phyloP scores from a whole-genome alignment of 2,329 filamentous ascomycete genomes.

The Fusarium compactum region DNA sequence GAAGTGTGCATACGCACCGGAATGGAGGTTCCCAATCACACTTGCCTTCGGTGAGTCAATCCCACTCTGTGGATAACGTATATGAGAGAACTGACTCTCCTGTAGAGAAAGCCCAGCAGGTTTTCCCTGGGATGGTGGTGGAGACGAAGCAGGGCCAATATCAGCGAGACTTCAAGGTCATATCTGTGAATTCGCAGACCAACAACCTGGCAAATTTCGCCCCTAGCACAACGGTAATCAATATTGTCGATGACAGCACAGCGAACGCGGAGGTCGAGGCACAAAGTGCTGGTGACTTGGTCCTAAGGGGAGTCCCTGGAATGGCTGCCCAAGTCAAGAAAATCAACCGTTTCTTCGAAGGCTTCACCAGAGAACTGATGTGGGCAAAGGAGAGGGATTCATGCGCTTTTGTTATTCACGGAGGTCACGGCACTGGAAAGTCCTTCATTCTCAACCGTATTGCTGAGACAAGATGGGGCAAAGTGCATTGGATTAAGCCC shows the following conservation, averaged over 20 bases:
- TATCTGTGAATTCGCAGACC: slow-evolving; percentile 65
- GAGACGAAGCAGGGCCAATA: slow-evolving; percentile 62
- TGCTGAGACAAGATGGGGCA: slow-evolving; percentile 75
- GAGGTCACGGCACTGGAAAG: slow-evolving; percentile 88
- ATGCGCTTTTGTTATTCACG: slow-evolving; percentile 79
- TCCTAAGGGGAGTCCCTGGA: slow-evolving; percentile 73
- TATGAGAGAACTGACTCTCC: slow-evolving; percentile 3
- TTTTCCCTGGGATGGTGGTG: slow-evolving; percentile 78
- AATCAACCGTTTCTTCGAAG: slow-evolving; percentile 74
- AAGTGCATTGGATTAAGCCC: slow-evolving; percentile 71
- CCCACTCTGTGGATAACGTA: neutral
- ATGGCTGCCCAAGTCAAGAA: slow-evolving; percentile 71
- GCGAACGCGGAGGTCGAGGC: slow-evolving; percentile 27
- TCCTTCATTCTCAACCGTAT: slow-evolving; percentile 78
- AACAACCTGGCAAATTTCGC: slow-evolving; percentile 60
- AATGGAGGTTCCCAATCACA: slow-evolving; percentile 55
- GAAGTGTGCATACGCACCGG: slow-evolving; percentile 49
- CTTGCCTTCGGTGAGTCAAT: slow-evolving; percentile 49
- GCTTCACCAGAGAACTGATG: slow-evolving; percentile 59
- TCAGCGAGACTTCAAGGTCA: slow-evolving; percentile 63
- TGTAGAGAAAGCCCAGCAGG: slow-evolving; percentile 71
- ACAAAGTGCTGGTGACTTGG: slow-evolving; percentile 52
- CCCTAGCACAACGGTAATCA: slow-evolving; percentile 53
- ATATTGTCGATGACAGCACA: slow-evolving; percentile 52
- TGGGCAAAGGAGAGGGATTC: slow-evolving; percentile 53